Base-by-base conservation (phyloP, 2,329 filamentous ascomycete species). In the Coniosporium uncinatum region DNA sequence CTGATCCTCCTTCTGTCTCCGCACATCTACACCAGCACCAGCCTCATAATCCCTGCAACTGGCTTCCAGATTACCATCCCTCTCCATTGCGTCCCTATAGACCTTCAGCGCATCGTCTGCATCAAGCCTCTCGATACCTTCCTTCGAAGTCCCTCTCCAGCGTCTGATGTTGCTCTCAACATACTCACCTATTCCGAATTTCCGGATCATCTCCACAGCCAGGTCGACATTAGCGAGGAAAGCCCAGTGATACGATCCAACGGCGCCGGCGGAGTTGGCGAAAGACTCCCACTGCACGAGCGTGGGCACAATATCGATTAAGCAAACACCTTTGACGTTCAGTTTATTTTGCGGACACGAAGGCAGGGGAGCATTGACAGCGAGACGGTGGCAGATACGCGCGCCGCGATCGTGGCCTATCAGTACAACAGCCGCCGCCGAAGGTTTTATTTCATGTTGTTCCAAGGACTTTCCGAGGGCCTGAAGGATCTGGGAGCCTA, bases 291-390 rank as follows among this genome's bases (percentile, higher is more conserved):
- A 31, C 27, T 31, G 27, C 27, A 16, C 27, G 16, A 16, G 16
- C 5, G 70, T 73, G 5, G 70, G 72, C 2, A 75, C 62, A 43
- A 75, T 74, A 50, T 76, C 72, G 16, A 73, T 54, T 14, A 75
- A 48, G 17, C 67, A 57, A 2, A 62, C 55, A 5, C 65, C 66
- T 3, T 56, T 41, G 36, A 73, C 55, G 19, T 57, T 60, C 40
- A 69, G n/a, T n/a, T n/a, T n/a, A n/a, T n/a, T n/a, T n/a, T n/a
- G 50, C n/a, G 27, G 11, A 31, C 11, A 31, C 11, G 27, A 31
- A 16, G 11, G 46, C 44, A 3, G 49, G 33, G 14, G 41, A 18
- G 21, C 51, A 45, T 69, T 62, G 24, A 74, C 69, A 22, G 69
- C 57, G 27, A 75, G 57, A 18, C 70, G 68, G 50, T 75, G 72